Conservation (phyloP, 768 basidiomycete species). For the Amanita pallidorosea region DNA sequence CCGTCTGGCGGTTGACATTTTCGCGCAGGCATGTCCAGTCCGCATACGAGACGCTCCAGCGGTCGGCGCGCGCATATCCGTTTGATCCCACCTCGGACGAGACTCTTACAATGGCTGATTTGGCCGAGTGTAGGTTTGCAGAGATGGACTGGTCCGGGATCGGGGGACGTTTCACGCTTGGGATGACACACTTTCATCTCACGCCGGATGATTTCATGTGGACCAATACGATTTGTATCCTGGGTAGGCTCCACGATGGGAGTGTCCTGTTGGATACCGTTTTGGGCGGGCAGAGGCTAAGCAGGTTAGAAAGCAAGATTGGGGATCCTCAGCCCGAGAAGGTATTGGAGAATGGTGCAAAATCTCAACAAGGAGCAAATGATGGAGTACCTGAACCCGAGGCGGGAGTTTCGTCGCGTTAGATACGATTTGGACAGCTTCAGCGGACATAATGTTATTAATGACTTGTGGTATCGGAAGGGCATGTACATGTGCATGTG, state of each 20-base stretch:
- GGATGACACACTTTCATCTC: neutral
- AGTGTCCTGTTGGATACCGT: neutral
- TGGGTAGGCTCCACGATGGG: neutral
- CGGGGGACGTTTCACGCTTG: neutral
- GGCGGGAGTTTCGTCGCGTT: neutral
- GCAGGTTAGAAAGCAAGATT: neutral
- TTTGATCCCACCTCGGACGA: constrained; percentile 1
- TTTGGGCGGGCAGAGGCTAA: neutral
- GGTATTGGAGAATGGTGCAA: neutral
- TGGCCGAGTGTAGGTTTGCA: neutral
- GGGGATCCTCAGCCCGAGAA: neutral
- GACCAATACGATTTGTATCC: neutral
- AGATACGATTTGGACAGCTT: neutral
- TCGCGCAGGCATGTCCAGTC: constrained; percentile 1
- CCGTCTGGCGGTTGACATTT: constrained; percentile 9
- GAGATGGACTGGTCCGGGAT: constrained; percentile 3
- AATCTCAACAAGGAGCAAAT: neutral
- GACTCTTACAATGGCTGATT: neutral
- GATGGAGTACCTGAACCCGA: neutral
- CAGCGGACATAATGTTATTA: constrained; percentile 2
- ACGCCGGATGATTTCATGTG: neutral
- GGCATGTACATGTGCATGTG: constrained; percentile 5
- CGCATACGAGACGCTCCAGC: constrained; percentile 1
- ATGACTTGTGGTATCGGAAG: neutral
- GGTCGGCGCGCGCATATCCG: neutral